Base-by-base conservation (phyloP, 2,329 filamentous ascomycete species). In the Trichoderma pleuroti region DNA sequence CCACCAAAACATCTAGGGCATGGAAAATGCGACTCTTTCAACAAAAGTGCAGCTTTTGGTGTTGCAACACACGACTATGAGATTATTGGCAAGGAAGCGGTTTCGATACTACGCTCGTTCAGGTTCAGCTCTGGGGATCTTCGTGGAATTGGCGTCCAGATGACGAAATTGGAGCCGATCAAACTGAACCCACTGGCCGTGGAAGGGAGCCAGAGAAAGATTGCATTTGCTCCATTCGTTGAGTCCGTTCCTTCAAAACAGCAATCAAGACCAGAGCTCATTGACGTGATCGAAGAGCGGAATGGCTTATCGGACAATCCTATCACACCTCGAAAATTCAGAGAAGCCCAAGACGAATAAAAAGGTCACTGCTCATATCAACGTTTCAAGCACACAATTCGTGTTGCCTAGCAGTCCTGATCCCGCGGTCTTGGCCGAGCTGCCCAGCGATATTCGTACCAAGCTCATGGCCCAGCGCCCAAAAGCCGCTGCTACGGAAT, bases 1-100 rank as follows among this genome's bases (percentile, higher is more conserved):
- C 93, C 96, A 2, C 90, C 91, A 0, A 99, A 99, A 77, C 94
- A 98, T 81, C 85, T 99, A 1, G 96, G 96, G 0, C 96, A 98
- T 80, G 96, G 96, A 1, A 95, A 94, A 80, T 99, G 96, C 77
- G 96, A 99, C 77, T 92, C 90, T 0, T 97, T 94, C 83, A 98
- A 93, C 83, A 98, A 97, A 80, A 97, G 93, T 75, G 81, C 91
- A 10, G 79, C 90, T 2, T 91, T 99, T 72, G 94, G 95, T 1
- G 89, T 98, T 18, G 90, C 94, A 5, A 98, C 95, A 0, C 92
- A 97, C 77, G 87, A 89, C 65, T 86, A 88, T 32, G 88, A 91
- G 32, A 80, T 88, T 1, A 86, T 98, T 49, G 90, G 90, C 0
- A 94, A 92, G 77, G 94, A 98, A 80, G 92, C 94, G 0, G 84